Evolutionary conservation across 306 rosid genomes (phyloP).

Genomic region (Sicyos baderoa): DNA sequence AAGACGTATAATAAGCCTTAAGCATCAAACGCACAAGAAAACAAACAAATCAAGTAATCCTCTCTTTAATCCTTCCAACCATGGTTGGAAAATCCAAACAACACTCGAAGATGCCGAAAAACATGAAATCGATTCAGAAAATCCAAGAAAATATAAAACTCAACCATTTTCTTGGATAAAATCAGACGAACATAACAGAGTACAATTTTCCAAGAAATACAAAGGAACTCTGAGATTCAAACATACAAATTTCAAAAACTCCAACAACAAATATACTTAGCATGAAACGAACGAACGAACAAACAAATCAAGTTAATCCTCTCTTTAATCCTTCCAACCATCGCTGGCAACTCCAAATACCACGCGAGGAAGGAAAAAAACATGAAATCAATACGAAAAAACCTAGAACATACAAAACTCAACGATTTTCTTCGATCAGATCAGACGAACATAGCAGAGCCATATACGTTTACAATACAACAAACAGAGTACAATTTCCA

Average conservation of each 20-base stretch:
- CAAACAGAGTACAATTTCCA: not conserved
- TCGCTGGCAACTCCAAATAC: not conserved
- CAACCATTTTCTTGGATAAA: not conserved
- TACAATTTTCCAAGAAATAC: not conserved
- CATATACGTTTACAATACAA: not conserved
- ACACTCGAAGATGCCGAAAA: not conserved
- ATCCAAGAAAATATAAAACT: not conserved
- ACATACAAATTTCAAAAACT: no score
- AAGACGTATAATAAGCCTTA: not conserved
- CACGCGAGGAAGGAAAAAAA: not conserved
- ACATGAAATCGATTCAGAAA: not conserved
- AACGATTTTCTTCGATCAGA: not conserved
- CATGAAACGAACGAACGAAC: not conserved
- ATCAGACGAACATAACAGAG: constrained; percentile 6
- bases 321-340: not conserved
- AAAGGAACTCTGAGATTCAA: no score
- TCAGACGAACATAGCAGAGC: not conserved
- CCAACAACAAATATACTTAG: no score
- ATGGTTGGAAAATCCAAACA: not conserved
- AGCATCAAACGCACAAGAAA: not conserved
- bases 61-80: not conserved
- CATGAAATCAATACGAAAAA: not conserved
- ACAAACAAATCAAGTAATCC: not conserved
- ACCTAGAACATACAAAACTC: not conserved
- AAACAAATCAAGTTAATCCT: not conserved